phyloP scores from a whole-genome alignment of 2,329 filamentous ascomycete genomes.

The Aureobasidium sp. region DNA sequence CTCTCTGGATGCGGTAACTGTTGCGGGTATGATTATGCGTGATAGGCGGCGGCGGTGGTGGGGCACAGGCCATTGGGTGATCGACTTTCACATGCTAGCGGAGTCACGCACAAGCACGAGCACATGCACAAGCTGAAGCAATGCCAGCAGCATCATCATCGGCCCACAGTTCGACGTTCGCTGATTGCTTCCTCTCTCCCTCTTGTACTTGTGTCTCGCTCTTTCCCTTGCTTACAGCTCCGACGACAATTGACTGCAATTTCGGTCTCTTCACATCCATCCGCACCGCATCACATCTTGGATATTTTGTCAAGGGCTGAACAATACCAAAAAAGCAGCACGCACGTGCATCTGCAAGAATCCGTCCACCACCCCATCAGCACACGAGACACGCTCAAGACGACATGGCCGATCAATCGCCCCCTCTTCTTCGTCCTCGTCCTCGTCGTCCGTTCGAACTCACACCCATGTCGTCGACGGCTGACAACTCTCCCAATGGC shows the following conservation, averaged over 20 bases:
- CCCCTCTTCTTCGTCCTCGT: constrained; percentile 49
- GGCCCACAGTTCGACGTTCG: not conserved
- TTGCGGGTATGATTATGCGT: not conserved
- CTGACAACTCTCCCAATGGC: constrained; percentile 23
- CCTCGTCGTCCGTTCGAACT: constrained; percentile 66
- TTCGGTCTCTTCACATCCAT: not conserved
- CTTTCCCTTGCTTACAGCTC: not conserved
- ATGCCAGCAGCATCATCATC: constrained; percentile 6
- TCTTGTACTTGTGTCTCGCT: not conserved
- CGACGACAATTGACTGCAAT: not conserved
- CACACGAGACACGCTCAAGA: not conserved
- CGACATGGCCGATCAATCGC: constrained; percentile 14
- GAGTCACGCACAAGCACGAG: not conserved
- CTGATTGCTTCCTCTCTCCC: not conserved
- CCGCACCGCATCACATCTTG: not conserved
- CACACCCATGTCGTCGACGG: constrained; percentile 39
- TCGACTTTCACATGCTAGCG: constrained; percentile 4
- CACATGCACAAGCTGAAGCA: not conserved
- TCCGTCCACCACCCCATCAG: not conserved
- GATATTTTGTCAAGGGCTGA: not conserved
- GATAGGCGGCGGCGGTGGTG: not conserved
- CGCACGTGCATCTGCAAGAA: not conserved
- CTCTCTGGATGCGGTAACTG: not conserved
- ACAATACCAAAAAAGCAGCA: not conserved
- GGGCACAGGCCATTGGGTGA: constrained; percentile 3